These are phyloP conservation scores for Psidium guajava DNA, from an alignment of 345 rosid genomes.

Conservation along the genomic window DNA sequence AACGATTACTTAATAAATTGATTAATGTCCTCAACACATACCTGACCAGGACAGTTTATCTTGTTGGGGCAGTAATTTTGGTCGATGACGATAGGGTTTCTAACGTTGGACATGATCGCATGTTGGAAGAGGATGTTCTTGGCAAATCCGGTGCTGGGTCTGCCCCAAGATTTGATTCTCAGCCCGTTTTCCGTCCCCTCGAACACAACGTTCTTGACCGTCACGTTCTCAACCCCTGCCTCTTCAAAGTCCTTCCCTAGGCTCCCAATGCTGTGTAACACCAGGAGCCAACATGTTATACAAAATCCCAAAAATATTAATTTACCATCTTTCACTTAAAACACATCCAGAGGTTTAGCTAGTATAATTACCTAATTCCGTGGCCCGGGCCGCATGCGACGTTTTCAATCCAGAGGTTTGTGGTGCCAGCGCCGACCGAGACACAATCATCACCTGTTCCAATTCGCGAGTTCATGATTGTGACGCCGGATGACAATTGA, in stretches of 20 bases:
- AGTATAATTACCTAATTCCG: conserved; percentile 33
- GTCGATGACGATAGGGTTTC: conserved; percentile 48
- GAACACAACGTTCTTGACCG: conserved; percentile 24
- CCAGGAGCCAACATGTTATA: background rate
- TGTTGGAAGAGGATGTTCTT: conserved; percentile 46
- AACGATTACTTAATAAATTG: background rate
- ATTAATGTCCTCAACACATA: background rate
- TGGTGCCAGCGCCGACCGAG: conserved; percentile 57
- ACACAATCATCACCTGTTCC: conserved; percentile 66
- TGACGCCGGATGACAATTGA: conserved; percentile 20
- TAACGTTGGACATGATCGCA: conserved; percentile 31
- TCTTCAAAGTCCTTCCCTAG: conserved; percentile 34
- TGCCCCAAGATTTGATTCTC: conserved; percentile 69
- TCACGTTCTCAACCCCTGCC: conserved; percentile 49
- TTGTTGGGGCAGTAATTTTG: conserved; percentile 28
- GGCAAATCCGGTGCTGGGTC: conserved; percentile 42
- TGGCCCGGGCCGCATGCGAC: conserved; percentile 68
- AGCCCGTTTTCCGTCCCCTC: conserved; percentile 38
- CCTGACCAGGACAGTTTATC: conserved; percentile 17
- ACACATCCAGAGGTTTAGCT: background rate
- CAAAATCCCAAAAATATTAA: background rate
- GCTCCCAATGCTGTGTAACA: conserved; percentile 42
- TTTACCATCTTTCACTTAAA: too few species aligned
- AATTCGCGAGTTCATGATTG: conserved; percentile 31
- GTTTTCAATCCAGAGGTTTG: conserved; percentile 40